Conservation (phyloP, 495 filamentous ascomycete genomes). For the Penicillium bialowiezense region DNA sequence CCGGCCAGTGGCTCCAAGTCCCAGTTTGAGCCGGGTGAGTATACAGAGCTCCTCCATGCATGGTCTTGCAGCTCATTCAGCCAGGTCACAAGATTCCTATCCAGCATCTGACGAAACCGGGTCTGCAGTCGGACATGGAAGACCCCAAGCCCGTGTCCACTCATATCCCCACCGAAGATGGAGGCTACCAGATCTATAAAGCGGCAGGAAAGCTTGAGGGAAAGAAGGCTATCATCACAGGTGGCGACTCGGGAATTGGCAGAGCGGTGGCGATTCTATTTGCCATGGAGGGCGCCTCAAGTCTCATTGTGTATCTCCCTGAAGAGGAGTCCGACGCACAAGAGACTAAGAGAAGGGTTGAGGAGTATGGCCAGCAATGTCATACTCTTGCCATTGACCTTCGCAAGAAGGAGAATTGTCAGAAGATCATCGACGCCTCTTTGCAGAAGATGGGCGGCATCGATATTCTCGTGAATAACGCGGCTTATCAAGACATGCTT, state of each 20-base stretch:
- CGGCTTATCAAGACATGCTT: conserved; percentile 71
- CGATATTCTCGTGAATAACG: conserved; percentile 81
- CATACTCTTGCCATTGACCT: conserved; percentile 63
- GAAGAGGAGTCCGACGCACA: conserved; percentile 76
- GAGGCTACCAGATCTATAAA: conserved; percentile 71
- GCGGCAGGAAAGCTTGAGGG: conserved; percentile 74
- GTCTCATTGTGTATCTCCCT: conserved; percentile 69
- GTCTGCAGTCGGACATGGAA: conserved; percentile 65
- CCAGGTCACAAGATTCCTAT: conserved; percentile 70
- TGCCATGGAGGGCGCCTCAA: conserved; percentile 80
- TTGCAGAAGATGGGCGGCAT: conserved; percentile 62
- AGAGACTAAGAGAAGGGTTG: conserved; percentile 70
- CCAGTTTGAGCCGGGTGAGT: conserved; percentile 28
- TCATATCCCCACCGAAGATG: conserved; percentile 65
- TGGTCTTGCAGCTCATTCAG: background rate
- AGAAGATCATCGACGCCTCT: conserved; percentile 64
- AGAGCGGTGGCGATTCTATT: conserved; percentile 76
- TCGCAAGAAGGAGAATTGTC: conserved; percentile 63
- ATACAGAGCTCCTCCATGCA: background rate
- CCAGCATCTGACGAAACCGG: conserved; percentile 64
- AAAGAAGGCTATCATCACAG: conserved; percentile 77
- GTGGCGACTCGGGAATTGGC: conserved; percentile 83
- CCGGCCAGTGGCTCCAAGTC: conserved; percentile 25
- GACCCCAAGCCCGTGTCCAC: conserved; percentile 60
- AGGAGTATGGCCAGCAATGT: conserved; percentile 62